These are phyloP conservation scores for Trametes polyzona DNA, from an alignment of 1,284 basidiomycete genomes.

Conservation along the genomic window DNA sequence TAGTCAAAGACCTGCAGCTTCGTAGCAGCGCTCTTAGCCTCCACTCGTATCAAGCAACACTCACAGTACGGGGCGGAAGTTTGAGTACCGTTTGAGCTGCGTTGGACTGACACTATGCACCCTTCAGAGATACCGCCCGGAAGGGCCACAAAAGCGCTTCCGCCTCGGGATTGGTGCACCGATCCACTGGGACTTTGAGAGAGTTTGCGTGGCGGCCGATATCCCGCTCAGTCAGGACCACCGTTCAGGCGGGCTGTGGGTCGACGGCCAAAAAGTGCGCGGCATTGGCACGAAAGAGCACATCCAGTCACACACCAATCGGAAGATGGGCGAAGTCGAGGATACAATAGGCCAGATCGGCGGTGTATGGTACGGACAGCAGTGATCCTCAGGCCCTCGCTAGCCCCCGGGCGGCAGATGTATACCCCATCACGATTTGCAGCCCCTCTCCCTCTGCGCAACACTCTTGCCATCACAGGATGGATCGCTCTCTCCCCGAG, in stretches of 20 bases:
- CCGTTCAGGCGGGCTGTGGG: slow-evolving; percentile 47
- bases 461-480: background rate
- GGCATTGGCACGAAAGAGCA: background rate
- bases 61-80: slow-evolving; percentile 62
- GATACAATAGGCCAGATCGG: background rate
- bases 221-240: slow-evolving; percentile 44
- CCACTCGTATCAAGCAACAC: slow-evolving; percentile 59
- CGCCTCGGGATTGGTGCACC: slow-evolving; percentile 56
- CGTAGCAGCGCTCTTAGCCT: slow-evolving; percentile 57
- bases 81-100: too few species aligned
- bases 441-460: background rate
- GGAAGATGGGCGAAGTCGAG: background rate
- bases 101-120: background rate
- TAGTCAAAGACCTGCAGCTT: slow-evolving; percentile 22
- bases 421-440: background rate
- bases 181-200: slow-evolving; percentile 53
- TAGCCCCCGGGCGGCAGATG: background rate
- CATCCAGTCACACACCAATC: background rate
- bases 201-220: slow-evolving; percentile 46
- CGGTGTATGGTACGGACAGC: slow-evolving; percentile 7
- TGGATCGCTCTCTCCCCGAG: background rate
- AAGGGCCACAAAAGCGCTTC: slow-evolving; percentile 49
- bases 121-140: slow-evolving; percentile 50
- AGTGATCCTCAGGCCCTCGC: background rate
- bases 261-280: slow-evolving; percentile 45